Evolutionary conservation across 1,284 basidiomycete species (phyloP).

Genomic region (Rhizoctonia solani): DNA sequence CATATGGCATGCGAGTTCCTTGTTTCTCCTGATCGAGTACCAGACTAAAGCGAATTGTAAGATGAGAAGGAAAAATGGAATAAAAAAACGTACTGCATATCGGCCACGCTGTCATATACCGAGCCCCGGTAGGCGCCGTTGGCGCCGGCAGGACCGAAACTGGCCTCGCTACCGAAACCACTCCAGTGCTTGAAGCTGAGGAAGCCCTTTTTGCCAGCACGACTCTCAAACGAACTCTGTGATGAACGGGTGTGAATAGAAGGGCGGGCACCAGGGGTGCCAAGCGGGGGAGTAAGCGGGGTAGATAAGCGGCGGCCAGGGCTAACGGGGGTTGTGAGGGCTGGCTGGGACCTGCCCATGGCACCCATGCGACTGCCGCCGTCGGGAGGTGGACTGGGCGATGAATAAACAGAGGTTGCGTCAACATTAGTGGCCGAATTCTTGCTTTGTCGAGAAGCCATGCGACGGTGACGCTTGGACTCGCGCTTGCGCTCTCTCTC

Average conservation of each 20-base stretch:
- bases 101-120: conserved; percentile 67
- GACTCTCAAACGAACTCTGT: conserved; percentile 36
- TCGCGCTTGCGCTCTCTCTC: conserved; percentile 57
- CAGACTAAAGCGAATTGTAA: conserved; percentile 53
- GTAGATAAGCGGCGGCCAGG: conserved; percentile 33
- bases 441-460: conserved; percentile 33
- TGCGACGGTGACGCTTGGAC: conserved; percentile 41
- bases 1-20: conserved; percentile 44
- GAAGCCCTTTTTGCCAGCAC: conserved; percentile 58
- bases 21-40: conserved; percentile 66
- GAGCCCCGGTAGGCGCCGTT: conserved; percentile 26
- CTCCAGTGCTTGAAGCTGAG: conserved; percentile 81
- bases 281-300: conserved; percentile 27
- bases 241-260: conserved; percentile 30
- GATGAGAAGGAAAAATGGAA: conserved; percentile 30
- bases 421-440: conserved; percentile 27
- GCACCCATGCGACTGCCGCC: conserved; percentile 15
- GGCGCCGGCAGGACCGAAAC: conserved; percentile 69
- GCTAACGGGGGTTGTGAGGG: conserved; percentile 29
- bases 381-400: conserved; percentile 28
- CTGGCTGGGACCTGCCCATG: conserved; percentile 14
- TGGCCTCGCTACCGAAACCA: conserved; percentile 75
- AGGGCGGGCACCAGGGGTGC: conserved; percentile 29
- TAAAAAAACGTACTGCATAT: conserved; percentile 80
- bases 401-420: conserved; percentile 35